phyloP scores from a whole-genome alignment of 495 filamentous ascomycete genomes.

The Tirmania nivea region DNA sequence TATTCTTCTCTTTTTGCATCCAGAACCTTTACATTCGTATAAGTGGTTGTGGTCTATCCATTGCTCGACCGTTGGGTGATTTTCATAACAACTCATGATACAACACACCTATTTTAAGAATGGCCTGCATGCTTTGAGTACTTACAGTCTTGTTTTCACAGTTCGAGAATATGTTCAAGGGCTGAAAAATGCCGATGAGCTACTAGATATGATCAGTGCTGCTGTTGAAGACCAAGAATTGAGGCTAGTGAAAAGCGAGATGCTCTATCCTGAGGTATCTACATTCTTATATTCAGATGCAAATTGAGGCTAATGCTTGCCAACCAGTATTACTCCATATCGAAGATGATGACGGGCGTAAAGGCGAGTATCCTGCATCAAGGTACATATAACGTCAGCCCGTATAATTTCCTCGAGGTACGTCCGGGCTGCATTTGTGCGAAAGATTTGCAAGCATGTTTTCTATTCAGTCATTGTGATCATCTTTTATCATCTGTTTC shows the following conservation, averaged over 20 bases:
- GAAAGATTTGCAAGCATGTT: not conserved
- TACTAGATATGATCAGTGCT: constrained; percentile 89
- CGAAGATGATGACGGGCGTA: constrained; percentile 86
- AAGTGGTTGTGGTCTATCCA: too few relatives aligned
- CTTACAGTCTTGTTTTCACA: constrained; percentile 15
- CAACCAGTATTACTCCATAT: constrained; percentile 53
- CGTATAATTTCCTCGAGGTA: constrained; percentile 80
- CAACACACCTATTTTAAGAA: too few relatives aligned
- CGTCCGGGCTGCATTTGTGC: not conserved
- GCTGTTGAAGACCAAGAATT: constrained; percentile 41
- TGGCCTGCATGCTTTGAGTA: not conserved
- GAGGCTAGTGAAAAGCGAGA: constrained; percentile 39
- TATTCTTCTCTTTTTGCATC: too few relatives aligned
- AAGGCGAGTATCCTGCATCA: constrained; percentile 75
- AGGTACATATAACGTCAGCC: constrained; percentile 84
- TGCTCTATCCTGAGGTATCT: constrained; percentile 41
- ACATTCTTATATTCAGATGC: not conserved
- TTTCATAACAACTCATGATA: too few relatives aligned
- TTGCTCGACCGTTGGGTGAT: too few relatives aligned
- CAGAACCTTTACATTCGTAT: too few relatives aligned
- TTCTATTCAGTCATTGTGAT: not conserved
- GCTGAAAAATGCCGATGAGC: constrained; percentile 56
- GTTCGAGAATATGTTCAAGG: constrained; percentile 57
- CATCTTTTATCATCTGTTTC: too few relatives aligned
- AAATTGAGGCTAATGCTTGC: constrained; percentile 10